Percentiles rank a stretch among this genome's conserved stretches.
Conservation (phyloP, 331 rosid species). For the Telfairia occidentalis region DNA sequence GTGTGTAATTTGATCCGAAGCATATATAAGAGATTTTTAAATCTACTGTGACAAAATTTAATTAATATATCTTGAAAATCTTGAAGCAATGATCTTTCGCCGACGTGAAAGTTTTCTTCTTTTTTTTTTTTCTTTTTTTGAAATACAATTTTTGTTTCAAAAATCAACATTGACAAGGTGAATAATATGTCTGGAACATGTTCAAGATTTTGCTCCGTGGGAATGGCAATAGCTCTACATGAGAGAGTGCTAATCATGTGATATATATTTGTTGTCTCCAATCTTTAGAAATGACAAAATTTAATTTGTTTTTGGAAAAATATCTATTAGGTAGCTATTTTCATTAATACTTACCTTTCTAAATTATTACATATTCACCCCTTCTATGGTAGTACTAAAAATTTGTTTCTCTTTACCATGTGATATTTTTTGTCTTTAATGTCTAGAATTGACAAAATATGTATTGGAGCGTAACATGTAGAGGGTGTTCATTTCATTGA, state of each 20-base stretch:
- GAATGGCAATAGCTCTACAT: not conserved
- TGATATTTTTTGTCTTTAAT: not conserved
- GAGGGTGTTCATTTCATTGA: too few species aligned
- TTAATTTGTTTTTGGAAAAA: not conserved
- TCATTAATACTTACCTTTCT: too few species aligned
- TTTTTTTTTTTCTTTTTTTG: not conserved
- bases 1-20: not conserved
- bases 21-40: not conserved
- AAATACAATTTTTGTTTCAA: not conserved
- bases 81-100: not conserved
- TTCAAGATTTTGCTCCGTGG: not conserved
- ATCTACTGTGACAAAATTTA: not conserved
- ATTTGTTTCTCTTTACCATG: not conserved
- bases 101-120: not conserved
- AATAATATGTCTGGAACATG: not conserved
- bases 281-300: not conserved
- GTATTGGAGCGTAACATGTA: too few species aligned
- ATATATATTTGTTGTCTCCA: not conserved
- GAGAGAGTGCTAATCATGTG: not conserved
- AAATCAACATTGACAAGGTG: not conserved
- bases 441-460: not conserved
- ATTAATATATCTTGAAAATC: not conserved
- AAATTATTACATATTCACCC: too few species aligned
- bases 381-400: too few species aligned
- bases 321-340: not conserved